These are phyloP conservation scores for Danielia oregonensis DNA, from an alignment of 805 yeast species.

Conservation along the genomic window DNA sequence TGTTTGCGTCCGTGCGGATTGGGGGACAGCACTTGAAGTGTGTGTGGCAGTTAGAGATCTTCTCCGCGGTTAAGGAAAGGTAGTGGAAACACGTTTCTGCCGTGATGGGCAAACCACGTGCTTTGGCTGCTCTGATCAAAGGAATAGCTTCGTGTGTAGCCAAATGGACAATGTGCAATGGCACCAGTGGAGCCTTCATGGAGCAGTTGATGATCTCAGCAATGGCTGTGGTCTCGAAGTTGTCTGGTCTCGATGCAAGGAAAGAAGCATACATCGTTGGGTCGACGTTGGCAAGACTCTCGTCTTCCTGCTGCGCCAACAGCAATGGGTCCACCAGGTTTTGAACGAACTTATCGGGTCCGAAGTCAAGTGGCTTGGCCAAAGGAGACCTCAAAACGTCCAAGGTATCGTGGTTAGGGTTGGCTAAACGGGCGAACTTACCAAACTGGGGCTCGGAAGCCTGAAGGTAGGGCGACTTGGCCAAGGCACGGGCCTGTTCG, in stretches of 20 bases:
- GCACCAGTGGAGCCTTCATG: conserved; percentile 52
- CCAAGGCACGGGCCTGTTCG: conserved; percentile 50
- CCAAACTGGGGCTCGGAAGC: conserved; percentile 61
- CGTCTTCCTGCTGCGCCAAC: conserved; percentile 40
- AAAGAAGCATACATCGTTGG: conserved; percentile 69
- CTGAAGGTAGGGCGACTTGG: conserved; percentile 52
- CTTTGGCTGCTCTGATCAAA: conserved; percentile 60
- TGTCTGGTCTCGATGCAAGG: conserved; percentile 83
- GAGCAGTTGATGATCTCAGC: conserved; percentile 65
- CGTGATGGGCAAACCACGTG: conserved; percentile 55
- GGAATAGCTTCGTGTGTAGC: conserved; percentile 86
- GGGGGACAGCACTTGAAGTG: conserved; percentile 96
- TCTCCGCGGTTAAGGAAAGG: conserved; percentile 71
- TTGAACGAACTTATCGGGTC: conserved; percentile 11
- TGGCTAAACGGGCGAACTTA: conserved; percentile 37
- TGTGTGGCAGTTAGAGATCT: conserved; percentile 72
- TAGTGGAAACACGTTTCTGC: conserved; percentile 97
- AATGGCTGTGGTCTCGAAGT: conserved; percentile 83
- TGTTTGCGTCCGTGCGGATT: conserved; percentile 70
- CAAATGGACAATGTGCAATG: conserved; percentile 85
- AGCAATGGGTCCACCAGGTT: conserved; percentile 32
- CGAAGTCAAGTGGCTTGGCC: conserved; percentile 17
- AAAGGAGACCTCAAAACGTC: conserved; percentile 15
- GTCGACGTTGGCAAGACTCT: conserved; percentile 44
- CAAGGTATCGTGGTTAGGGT: conserved; percentile 20